These are phyloP conservation scores for Achaetomium macrosporum DNA, from an alignment of 2,329 filamentous ascomycete genomes.

Conservation along the genomic window DNA sequence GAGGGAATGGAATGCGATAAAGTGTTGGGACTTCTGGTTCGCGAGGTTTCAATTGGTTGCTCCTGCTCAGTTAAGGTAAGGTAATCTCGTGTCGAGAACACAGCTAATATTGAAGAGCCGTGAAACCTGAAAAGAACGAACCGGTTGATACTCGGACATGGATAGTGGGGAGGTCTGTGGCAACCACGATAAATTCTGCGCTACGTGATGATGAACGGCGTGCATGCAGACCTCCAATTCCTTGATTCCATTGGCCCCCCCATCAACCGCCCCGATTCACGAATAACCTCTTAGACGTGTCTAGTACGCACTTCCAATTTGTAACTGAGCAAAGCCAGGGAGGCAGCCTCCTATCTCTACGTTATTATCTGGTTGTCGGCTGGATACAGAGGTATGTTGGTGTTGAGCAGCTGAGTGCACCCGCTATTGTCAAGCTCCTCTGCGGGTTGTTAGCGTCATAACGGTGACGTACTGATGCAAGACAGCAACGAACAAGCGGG, in stretches of 20 bases:
- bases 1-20: too few species aligned
- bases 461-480: slow-evolving; percentile 4
- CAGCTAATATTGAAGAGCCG: neutral
- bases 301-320: too few species aligned
- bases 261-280: neutral
- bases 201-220: neutral
- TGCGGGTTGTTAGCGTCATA: neutral
- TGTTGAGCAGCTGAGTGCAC: too few species aligned
- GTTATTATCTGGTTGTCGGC: neutral
- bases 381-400: too few species aligned
- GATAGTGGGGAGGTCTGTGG: slow-evolving; percentile 3
- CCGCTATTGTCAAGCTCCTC: slow-evolving; percentile 2
- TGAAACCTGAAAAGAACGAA: too few species aligned
- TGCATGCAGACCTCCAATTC: slow-evolving; percentile 17
- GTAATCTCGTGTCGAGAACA: neutral
- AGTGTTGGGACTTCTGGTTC: too few species aligned
- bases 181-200: slow-evolving; percentile 6
- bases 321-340: too few species aligned
- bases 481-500: neutral
- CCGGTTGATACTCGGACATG: too few species aligned
- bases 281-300: neutral
- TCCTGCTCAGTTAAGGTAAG: too few species aligned
- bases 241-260: neutral
- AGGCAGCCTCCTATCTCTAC: too few species aligned
- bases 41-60: too few species aligned